Conservation (phyloP, 805 yeast species). For the Candida verbasci region DNA sequence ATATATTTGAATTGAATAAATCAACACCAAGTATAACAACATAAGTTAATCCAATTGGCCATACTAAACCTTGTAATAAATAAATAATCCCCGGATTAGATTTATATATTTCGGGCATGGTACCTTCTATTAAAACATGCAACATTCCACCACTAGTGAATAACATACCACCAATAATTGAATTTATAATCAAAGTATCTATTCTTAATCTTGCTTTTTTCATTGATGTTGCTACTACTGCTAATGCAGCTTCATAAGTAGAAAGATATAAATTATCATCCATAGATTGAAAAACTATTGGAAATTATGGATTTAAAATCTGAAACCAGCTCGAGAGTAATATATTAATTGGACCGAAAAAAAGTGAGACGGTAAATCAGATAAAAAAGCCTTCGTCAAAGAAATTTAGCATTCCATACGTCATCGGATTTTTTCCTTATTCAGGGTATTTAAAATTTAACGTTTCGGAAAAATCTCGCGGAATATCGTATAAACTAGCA, state of each 20-base stretch:
- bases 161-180: slow-evolving; percentile 65
- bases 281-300: slow-evolving; percentile 13
- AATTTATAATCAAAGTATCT: slow-evolving; percentile 57
- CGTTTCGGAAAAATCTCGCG: no score
- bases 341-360: no score
- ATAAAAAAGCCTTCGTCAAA: no score
- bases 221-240: slow-evolving; percentile 83
- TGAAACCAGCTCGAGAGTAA: no score
- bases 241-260: slow-evolving; percentile 78
- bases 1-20: slow-evolving; percentile 67
- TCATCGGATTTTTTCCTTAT: no score
- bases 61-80: slow-evolving; percentile 56
- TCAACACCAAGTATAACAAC: slow-evolving; percentile 76
- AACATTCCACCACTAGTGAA: slow-evolving; percentile 75
- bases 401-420: no score
- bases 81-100: slow-evolving; percentile 50
- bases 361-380: no score
- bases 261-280: slow-evolving; percentile 49
- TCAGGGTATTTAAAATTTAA: no score
- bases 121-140: slow-evolving; percentile 50
- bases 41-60: slow-evolving; percentile 69
- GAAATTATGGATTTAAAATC: no score
- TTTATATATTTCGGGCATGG: slow-evolving; percentile 38
- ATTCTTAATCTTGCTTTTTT: slow-evolving; percentile 67
- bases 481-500: no score